These are phyloP conservation scores for Suhomyces guaymorum DNA, from an alignment of 1,139 yeast genomes.

Conservation along the genomic window DNA sequence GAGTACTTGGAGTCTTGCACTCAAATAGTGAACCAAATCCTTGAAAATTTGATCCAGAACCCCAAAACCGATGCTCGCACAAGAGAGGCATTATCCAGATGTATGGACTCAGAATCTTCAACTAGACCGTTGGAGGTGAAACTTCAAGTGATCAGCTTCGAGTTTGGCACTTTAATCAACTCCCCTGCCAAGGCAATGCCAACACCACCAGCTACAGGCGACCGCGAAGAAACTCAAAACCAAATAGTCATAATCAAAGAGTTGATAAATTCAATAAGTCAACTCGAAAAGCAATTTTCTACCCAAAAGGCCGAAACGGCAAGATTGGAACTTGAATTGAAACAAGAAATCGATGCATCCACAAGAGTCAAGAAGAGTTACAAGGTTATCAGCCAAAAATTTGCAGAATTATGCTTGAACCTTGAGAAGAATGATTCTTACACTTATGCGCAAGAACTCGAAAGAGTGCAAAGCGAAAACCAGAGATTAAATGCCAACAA, in stretches of 20 bases:
- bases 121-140: slow-evolving; percentile 26
- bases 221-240: slow-evolving; percentile 19
- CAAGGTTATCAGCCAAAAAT: slow-evolving; percentile 21
- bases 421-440: slow-evolving; percentile 14
- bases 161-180: slow-evolving; percentile 17
- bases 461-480: slow-evolving; percentile 24
- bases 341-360: slow-evolving; percentile 26
- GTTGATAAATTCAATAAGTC: slow-evolving; percentile 19
- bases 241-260: slow-evolving; percentile 21
- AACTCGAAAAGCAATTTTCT: slow-evolving; percentile 25
- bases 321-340: slow-evolving; percentile 26
- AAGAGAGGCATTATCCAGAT: slow-evolving; percentile 20
- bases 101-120: slow-evolving; percentile 17
- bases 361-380: slow-evolving; percentile 23
- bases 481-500: slow-evolving; percentile 17
- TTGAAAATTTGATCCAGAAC: slow-evolving; percentile 24
- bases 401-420: slow-evolving; percentile 20
- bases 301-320: slow-evolving; percentile 25
- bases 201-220: slow-evolving; percentile 20
- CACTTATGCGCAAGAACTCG: slow-evolving; percentile 14
- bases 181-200: slow-evolving; percentile 14
- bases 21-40: slow-evolving; percentile 24
- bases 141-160: slow-evolving; percentile 27
- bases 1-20: slow-evolving; percentile 21
- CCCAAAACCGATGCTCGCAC: slow-evolving; percentile 21